phyloP scores from a whole-genome alignment of 2,329 filamentous ascomycete genomes.

The Alternaria sp. region DNA sequence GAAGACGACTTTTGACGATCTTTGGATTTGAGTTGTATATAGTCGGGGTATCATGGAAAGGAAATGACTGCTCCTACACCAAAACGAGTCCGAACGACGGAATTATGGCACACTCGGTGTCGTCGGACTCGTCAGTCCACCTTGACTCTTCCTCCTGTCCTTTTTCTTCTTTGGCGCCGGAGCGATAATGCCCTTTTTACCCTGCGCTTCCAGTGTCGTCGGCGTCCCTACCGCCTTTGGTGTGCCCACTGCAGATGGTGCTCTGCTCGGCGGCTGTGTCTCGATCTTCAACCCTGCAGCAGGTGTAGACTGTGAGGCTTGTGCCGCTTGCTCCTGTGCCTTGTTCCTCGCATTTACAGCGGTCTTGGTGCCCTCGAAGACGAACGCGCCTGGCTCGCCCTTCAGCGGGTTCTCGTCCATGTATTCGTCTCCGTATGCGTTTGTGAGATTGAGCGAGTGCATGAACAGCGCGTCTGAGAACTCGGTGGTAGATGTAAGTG shows the following conservation, averaged over 20 bases:
- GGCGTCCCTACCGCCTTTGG: conserved; percentile 33
- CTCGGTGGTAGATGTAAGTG: conserved; percentile 24
- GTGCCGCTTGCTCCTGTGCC: conserved; percentile 40
- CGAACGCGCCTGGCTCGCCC: conserved; percentile 68
- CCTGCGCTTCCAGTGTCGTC: conserved; percentile 21
- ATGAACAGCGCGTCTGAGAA: conserved; percentile 46
- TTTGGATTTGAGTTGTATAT: neutral
- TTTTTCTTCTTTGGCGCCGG: conserved; percentile 38
- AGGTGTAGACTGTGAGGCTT: conserved; percentile 16
- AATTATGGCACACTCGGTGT: conserved; percentile 29
- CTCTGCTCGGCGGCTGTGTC: conserved; percentile 29
- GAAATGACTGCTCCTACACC: neutral
- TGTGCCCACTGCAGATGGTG: conserved; percentile 37
- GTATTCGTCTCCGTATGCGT: conserved; percentile 65
- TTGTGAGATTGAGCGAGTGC: conserved; percentile 59
- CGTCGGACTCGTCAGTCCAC: conserved; percentile 38
- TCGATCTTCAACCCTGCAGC: conserved; percentile 27
- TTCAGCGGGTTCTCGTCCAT: conserved; percentile 69
- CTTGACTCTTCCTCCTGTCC: conserved; percentile 49
- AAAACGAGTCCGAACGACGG: neutral
- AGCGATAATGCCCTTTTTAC: conserved; percentile 34
- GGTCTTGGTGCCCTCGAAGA: conserved; percentile 56
- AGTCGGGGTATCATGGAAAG: conserved; percentile 12
- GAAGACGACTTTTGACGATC: neutral
- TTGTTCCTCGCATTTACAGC: conserved; percentile 51